Conservation (phyloP, 2,329 filamentous ascomycete species). For the Pseudohalonectria lignicola region DNA sequence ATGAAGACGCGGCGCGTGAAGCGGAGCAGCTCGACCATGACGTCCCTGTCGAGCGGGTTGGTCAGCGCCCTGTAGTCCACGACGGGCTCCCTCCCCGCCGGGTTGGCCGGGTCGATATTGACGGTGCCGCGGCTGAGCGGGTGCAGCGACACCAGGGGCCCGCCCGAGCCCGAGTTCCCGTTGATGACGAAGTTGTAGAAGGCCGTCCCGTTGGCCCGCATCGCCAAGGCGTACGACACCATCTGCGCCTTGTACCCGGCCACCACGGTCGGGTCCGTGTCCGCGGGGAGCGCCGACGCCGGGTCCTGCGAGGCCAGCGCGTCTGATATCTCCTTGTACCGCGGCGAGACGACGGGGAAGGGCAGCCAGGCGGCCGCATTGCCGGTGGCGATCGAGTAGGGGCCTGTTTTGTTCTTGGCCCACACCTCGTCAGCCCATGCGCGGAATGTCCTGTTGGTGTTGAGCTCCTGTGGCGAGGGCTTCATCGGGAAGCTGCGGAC, state of each 20-base stretch:
- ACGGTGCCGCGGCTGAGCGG: slow-evolving; percentile 27
- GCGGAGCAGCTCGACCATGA: slow-evolving; percentile 25
- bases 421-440: slow-evolving; percentile 13
- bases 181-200: slow-evolving; percentile 20
- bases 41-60: slow-evolving; percentile 39
- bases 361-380: slow-evolving; percentile 19
- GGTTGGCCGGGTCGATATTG: slow-evolving; percentile 22
- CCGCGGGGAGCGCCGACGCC: slow-evolving; percentile 18
- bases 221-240: slow-evolving; percentile 14
- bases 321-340: slow-evolving; percentile 15
- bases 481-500: slow-evolving; percentile 10
- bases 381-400: slow-evolving; percentile 15
- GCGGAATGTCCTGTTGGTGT: slow-evolving; percentile 14
- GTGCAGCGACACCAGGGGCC: slow-evolving; percentile 19
- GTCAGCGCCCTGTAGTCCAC: slow-evolving; percentile 27
- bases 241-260: slow-evolving; percentile 26
- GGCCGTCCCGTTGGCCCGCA: slow-evolving; percentile 16
- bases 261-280: slow-evolving; percentile 20
- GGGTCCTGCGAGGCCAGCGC: slow-evolving; percentile 19
- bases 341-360: slow-evolving; percentile 19
- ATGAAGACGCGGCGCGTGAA: slow-evolving; percentile 20
- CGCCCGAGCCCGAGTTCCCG: slow-evolving; percentile 15
- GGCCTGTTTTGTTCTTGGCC: slow-evolving; percentile 15
- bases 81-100: slow-evolving; percentile 21
- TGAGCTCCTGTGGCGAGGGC: slow-evolving; percentile 10